Base-by-base conservation (phyloP, 257 asterid genomes). In the Dorcoceras hygrometricum region DNA sequence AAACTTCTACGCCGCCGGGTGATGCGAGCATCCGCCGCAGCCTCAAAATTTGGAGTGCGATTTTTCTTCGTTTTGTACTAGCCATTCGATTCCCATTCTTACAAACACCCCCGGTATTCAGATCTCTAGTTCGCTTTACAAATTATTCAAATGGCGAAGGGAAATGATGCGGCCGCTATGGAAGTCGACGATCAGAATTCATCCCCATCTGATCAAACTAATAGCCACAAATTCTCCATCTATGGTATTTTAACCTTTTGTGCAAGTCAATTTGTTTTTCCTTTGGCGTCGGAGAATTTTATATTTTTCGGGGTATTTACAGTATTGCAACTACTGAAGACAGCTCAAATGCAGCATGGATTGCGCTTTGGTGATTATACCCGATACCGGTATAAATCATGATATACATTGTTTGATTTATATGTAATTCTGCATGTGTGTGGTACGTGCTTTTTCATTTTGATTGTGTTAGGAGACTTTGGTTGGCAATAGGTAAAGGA, bases 261-360 rank as follows among this genome's bases (percentile, higher is more conserved):
- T 67, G 29, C 26, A 10, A 58, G 11, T 43, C 8, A 9, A 7
- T 55, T 70, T 57, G 1, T 62, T 62, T 48, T 4, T 69, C 23
- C 50, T 31, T 59, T 56, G 23, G 12, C 57, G 8, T 19, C 31
- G 34, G 39, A 48, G 28, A 28, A 23, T 71, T 64, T 36, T 71
- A 63, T 23, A 57, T 22, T 36, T 72, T 66, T 57, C 23, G 20
- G 66, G 75, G 66, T 67, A 34, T 77, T 72, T 76, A 57, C 84
- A 89, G 99, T 94, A 67, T 79, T 88, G 84, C 95, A 86, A 81
- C 89, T 90, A 24, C 69, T 88, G 85, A 94, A 94, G 83, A 85
- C 95, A 71, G 87, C 99, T 68, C 99, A 94, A 79, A 86, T 88
- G 99, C 97, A 94, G 91, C 99, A 94, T 71, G 99, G 99, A 57